Conservation (phyloP, 257 asterid genomes). For the Lycium ferocissimum region DNA sequence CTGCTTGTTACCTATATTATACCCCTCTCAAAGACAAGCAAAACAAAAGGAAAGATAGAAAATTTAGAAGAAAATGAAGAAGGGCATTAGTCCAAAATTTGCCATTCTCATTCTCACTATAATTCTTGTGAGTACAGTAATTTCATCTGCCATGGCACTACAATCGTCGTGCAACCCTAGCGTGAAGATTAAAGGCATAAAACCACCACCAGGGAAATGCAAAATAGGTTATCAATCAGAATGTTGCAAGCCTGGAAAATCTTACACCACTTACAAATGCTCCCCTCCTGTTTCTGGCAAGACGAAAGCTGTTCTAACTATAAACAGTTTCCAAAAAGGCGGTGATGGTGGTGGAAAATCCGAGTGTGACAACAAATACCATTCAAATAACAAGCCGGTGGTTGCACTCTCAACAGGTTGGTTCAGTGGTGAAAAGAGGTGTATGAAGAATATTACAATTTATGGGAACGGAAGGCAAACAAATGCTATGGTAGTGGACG, state of each 20-base stretch:
- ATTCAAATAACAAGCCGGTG: constrained; percentile 40
- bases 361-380: constrained; percentile 55
- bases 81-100: not conserved
- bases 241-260: constrained; percentile 47
- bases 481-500: constrained; percentile 54
- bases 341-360: constrained; percentile 55
- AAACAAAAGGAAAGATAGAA: not conserved
- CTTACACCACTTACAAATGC: constrained; percentile 46
- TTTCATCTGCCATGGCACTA: not conserved
- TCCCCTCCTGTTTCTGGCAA: constrained; percentile 38
- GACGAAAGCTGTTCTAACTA: constrained; percentile 50
- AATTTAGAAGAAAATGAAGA: constrained; percentile 5
- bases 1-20: not conserved
- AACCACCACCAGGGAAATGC: constrained; percentile 54
- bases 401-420: constrained; percentile 62
- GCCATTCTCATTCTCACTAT: not conserved
- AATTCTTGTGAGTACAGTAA: not conserved
- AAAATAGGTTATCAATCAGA: constrained; percentile 51
- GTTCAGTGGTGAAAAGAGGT: constrained; percentile 45
- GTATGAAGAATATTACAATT: constrained; percentile 44
- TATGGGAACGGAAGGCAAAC: constrained; percentile 46
- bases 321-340: constrained; percentile 53
- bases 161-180: constrained; percentile 40
- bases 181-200: constrained; percentile 49
- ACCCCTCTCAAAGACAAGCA: not conserved